phyloP scores from a whole-genome alignment of 1,284 basidiomycete species.

The Fistulinella cinereoalba region DNA sequence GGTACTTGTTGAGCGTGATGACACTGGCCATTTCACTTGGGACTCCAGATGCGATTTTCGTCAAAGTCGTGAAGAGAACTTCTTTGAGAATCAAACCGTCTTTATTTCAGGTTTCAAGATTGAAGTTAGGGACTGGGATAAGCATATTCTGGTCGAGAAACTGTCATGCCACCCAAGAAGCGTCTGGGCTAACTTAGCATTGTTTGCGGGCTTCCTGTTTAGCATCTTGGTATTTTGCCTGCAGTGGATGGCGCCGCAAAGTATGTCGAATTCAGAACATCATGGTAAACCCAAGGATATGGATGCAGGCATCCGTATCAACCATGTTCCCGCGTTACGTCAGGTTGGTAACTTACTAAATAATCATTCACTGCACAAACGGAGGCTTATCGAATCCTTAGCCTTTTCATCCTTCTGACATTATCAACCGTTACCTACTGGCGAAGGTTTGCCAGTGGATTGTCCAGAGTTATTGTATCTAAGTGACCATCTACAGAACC shows the following conservation, averaged over 20 bases:
- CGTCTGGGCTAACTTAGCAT: background rate
- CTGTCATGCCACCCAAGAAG: background rate
- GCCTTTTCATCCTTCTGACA: constrained; percentile 1
- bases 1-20: background rate
- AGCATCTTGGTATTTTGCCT: background rate
- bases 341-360: background rate
- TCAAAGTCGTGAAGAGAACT: background rate
- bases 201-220: background rate
- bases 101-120: background rate
- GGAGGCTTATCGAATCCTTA: background rate
- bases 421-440: constrained; percentile 3
- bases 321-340: background rate
- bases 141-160: background rate
- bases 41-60: background rate
- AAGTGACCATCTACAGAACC: background rate
- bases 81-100: background rate
- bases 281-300: too few relatives aligned
- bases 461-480: too few relatives aligned
- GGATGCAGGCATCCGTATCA: background rate
- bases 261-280: background rate
- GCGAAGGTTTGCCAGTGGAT: background rate
- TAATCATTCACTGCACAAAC: background rate
- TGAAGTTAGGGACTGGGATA: background rate
- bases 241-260: background rate
- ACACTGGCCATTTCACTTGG: background rate